Evolutionary conservation across 176 grass and related monocot genomes (phyloP).

Genomic region (Phyllostachys edulis): DNA sequence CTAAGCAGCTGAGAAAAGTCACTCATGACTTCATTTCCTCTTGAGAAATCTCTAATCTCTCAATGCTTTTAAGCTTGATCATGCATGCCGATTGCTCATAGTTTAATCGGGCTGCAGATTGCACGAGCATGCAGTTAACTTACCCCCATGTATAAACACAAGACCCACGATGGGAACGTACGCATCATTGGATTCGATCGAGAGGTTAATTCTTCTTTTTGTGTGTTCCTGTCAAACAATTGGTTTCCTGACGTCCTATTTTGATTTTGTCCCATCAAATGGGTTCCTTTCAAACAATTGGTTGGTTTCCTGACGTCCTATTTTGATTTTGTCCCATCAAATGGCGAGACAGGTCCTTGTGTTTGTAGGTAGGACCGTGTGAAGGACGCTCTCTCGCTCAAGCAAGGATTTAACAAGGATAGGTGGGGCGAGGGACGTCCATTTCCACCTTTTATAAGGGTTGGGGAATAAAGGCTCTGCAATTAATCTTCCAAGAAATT

Average conservation of each 20-base stretch:
- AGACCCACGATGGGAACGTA: not conserved
- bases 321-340: conserved; percentile 19
- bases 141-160: not conserved
- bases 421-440: conserved; percentile 19
- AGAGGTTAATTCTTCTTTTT: not conserved
- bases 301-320: not conserved
- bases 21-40: not conserved
- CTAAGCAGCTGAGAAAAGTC: not conserved
- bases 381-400: conserved; percentile 25
- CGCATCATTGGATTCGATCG: not conserved
- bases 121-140: not conserved
- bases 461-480: not conserved
- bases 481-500: not conserved
- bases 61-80: not conserved
- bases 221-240: conserved; percentile 24
- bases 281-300: conserved; percentile 29
- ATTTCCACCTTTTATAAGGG: conserved; percentile 25
- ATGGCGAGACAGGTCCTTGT: conserved; percentile 3
- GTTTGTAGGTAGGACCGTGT: conserved; percentile 23
- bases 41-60: not conserved
- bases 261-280: conserved; percentile 22
- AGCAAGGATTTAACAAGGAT: conserved; percentile 29
- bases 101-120: not conserved
- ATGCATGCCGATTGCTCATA: no score
- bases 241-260: not conserved